phyloP scores from a whole-genome alignment of 495 filamentous ascomycete genomes.

The Aspergillus baeticus region DNA sequence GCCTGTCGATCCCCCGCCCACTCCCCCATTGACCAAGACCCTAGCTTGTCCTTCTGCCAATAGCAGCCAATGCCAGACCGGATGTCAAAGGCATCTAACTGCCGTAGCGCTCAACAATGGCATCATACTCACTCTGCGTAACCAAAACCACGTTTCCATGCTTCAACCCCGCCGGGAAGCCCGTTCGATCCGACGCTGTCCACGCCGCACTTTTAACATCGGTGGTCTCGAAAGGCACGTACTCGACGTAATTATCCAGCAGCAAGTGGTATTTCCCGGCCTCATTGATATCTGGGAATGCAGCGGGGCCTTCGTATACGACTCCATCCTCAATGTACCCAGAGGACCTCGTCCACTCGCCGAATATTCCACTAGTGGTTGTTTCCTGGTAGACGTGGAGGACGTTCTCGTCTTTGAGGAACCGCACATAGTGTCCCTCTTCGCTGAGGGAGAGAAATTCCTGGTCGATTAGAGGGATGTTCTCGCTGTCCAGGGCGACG shows the following conservation, averaged over 20 bases:
- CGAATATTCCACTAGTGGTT: slow-evolving; percentile 9
- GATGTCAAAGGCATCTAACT: background rate
- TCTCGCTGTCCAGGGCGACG: slow-evolving; percentile 6
- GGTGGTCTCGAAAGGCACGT: slow-evolving; percentile 9
- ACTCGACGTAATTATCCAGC: slow-evolving; percentile 14
- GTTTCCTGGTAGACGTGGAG: slow-evolving; percentile 11
- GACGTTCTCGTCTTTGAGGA: slow-evolving; percentile 12
- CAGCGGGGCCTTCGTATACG: slow-evolving; percentile 9
- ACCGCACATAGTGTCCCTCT: slow-evolving; percentile 1
- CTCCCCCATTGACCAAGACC: too few species aligned
- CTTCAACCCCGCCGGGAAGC: slow-evolving; percentile 16
- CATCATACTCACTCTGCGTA: slow-evolving; percentile 10
- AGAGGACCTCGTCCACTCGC: background rate
- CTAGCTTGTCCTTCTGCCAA: too few species aligned
- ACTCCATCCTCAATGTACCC: slow-evolving; percentile 2
- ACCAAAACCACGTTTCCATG: slow-evolving; percentile 12
- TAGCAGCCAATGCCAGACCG: too few species aligned
- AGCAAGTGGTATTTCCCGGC: slow-evolving; percentile 4
- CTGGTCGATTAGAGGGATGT: slow-evolving; percentile 14
- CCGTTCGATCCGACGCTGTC: background rate
- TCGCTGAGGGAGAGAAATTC: slow-evolving; percentile 8
- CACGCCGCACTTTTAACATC: background rate
- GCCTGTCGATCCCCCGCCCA: background rate
- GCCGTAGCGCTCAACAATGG: background rate
- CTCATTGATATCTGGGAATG: slow-evolving; percentile 2